Base-by-base conservation (phyloP, 1,284 basidiomycete species). In the Sanghuangporus baumii region DNA sequence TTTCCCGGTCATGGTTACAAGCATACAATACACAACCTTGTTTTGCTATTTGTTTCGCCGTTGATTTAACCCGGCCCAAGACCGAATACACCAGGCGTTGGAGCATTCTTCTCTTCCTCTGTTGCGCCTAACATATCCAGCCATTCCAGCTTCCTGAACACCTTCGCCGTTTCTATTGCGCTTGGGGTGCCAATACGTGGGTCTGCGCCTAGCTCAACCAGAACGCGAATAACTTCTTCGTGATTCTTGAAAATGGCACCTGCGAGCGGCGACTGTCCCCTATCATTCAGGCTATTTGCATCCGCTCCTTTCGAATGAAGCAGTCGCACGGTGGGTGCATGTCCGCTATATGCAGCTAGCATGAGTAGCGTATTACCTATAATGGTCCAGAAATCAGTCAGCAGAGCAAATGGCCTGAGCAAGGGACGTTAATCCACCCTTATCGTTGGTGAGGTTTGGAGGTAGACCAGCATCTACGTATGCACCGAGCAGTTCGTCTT, bases 281-380 rank as follows among this genome's bases (percentile, higher is more conserved):
- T 79, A 66, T 89, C 90, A 72, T 95, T 95, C 41, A 86, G 70
- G 20, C 84, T 79, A 70, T 94, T 86, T 0, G 85, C 81, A 71
- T 93, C 88, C 43, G 83, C 89, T 1, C 83, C 82, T 34, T 80
- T 78, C 6, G 71, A 67, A 46, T 91, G 71, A 26, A 93, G 78
- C 7, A 76, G 76, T 47, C 74, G 74, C 0, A 85, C 79, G 18
- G 90, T 81, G 1, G 79, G 75, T 0, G 76, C 71, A 67, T 93
- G 89, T 0, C 91, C 91, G 48, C 87, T 84, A 72, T 94, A 94
- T 2, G 90, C 81, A 2, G 89, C 87, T 47, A 94, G 82, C 91
- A 94, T 94, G 63, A 94, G 78, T 6, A 93, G 77, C 2, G 88
- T 89, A 71, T 92, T 91, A 18, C 90, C 89, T 84, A 67, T 11